Evolutionary conservation across 257 asterid genomes (phyloP).

Genomic region (Nicotiana otophora): DNA sequence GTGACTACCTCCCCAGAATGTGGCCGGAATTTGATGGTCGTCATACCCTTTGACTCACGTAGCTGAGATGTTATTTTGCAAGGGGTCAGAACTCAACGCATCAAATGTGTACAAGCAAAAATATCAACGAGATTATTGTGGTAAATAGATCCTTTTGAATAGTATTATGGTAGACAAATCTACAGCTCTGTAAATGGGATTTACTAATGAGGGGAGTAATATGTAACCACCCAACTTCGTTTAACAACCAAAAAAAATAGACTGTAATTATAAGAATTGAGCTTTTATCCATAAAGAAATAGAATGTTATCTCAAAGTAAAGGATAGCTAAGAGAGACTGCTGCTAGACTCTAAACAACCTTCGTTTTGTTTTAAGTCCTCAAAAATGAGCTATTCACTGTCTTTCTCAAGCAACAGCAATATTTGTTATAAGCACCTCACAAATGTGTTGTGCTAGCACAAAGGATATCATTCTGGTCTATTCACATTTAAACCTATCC

Average conservation of each 20-base stretch:
- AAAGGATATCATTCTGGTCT: background rate
- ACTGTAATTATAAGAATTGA: background rate
- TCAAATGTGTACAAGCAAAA: background rate
- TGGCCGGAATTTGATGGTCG: conserved; percentile 91
- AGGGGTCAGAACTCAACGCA: conserved; percentile 9
- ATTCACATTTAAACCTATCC: background rate
- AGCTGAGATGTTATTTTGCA: conserved; percentile 47
- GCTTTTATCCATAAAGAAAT: background rate
- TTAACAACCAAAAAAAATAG: background rate
- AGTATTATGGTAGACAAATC: background rate
- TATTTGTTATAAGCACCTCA: background rate
- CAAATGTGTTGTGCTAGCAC: background rate
- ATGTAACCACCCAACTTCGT: background rate
- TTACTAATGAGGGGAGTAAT: background rate
- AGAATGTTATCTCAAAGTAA: background rate
- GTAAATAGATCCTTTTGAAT: background rate
- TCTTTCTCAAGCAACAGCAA: background rate
- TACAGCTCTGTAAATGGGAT: background rate
- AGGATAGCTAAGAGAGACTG: background rate
- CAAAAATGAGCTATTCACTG: background rate
- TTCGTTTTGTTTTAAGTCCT: background rate
- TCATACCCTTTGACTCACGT: conserved; percentile 95
- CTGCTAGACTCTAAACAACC: background rate
- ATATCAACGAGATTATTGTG: background rate
- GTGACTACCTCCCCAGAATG: conserved; percentile 90